Percentiles rank a stretch among this genome's conserved stretches.
phyloP scores from a whole-genome alignment of 2,329 filamentous ascomycete genomes.

The Fusarium sp. region DNA sequence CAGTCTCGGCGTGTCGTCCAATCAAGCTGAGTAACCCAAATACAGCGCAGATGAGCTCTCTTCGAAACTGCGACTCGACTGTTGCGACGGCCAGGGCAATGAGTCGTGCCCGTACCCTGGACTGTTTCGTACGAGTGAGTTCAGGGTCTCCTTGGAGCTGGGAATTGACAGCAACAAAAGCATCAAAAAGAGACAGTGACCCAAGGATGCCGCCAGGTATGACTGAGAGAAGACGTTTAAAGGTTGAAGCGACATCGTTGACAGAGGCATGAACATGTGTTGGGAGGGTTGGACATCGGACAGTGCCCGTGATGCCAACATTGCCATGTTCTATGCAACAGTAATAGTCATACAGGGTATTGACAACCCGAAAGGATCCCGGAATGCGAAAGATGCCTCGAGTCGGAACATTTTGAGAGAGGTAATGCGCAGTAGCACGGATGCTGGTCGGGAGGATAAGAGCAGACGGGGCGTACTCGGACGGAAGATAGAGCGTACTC shows the following conservation, averaged over 20 bases:
- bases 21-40: slow-evolving; percentile 74
- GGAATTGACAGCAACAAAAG: slow-evolving; percentile 69
- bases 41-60: slow-evolving; percentile 74
- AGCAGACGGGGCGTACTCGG: slow-evolving; percentile 67
- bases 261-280: slow-evolving; percentile 68
- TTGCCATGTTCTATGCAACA: slow-evolving; percentile 60
- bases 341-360: slow-evolving; percentile 73
- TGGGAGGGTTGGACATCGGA: slow-evolving; percentile 69
- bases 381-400: slow-evolving; percentile 73
- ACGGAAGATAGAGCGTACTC: slow-evolving; percentile 70
- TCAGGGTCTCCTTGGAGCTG: slow-evolving; percentile 66
- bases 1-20: slow-evolving; percentile 66
- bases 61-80: slow-evolving; percentile 68
- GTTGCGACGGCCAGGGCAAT: slow-evolving; percentile 73
- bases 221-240: slow-evolving; percentile 73
- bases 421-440: slow-evolving; percentile 73
- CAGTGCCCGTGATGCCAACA: slow-evolving; percentile 66
- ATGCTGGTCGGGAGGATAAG: slow-evolving; percentile 74
- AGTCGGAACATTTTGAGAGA: slow-evolving; percentile 67
- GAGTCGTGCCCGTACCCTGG: slow-evolving; percentile 70
- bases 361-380: slow-evolving; percentile 67
- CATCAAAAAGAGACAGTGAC: slow-evolving; percentile 70
- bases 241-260: slow-evolving; percentile 75
- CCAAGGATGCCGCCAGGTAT: slow-evolving; percentile 76
- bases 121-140: slow-evolving; percentile 64